Percentiles rank a stretch among this genome's conserved stretches.
Evolutionary conservation across 805 yeast species (phyloP).

Genomic region (Ascoidea rubescens): DNA sequence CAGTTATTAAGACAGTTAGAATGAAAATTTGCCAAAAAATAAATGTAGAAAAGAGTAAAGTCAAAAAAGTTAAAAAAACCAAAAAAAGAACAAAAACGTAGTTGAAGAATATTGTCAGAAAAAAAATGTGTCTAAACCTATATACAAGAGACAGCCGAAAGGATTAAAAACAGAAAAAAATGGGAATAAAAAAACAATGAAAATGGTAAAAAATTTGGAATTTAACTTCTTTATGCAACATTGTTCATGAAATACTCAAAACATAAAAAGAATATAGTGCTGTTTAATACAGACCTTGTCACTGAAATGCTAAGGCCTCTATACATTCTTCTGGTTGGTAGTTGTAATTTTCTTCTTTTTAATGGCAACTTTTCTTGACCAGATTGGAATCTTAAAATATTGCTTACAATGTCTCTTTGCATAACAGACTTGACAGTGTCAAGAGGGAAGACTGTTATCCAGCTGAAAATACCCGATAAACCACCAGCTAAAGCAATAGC

Average conservation of each 20-base stretch:
- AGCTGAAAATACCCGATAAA: conserved; percentile 56
- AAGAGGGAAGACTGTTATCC: conserved; percentile 66
- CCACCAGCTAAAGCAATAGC: conserved; percentile 66
- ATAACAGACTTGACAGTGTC: conserved; percentile 69
- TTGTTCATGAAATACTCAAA: conserved; percentile 57
- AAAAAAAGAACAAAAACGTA: too few relatives aligned
- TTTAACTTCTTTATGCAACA: conserved; percentile 20
- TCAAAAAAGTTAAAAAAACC: not conserved
- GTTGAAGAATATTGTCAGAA: too few relatives aligned
- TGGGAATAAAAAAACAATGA: too few relatives aligned
- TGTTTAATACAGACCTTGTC: conserved; percentile 55
- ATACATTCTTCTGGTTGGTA: conserved; percentile 42
- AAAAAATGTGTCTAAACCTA: too few relatives aligned
- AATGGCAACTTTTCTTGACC: conserved; percentile 25
- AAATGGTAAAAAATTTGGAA: not conserved
- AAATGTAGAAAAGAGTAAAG: not conserved
- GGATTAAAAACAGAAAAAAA: too few relatives aligned
- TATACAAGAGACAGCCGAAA: too few relatives aligned
- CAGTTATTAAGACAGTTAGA: too few relatives aligned
- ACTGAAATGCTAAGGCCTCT: conserved; percentile 69
- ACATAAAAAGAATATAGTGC: conserved; percentile 60
- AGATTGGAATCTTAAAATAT: conserved; percentile 39
- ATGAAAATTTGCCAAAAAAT: too few relatives aligned
- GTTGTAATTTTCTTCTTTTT: conserved; percentile 18
- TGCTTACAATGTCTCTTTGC: conserved; percentile 61